Conservation (phyloP, 73 alveolate genomes). For the Stentor roeselii region DNA sequence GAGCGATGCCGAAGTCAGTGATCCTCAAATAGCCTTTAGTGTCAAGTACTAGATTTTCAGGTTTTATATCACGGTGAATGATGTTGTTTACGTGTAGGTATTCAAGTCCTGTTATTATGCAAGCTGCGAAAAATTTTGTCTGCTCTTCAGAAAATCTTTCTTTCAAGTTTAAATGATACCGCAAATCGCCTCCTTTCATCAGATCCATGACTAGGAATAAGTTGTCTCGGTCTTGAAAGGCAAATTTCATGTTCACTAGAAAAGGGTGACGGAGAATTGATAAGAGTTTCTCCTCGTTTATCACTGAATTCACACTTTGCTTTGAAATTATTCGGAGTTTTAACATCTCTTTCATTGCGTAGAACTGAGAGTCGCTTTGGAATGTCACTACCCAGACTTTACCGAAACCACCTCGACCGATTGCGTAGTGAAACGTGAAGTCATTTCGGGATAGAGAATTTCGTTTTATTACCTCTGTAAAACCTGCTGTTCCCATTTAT, state of each 20-base stretch:
- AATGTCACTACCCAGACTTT: slow-evolving; percentile 34
- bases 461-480: too few species aligned
- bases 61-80: slow-evolving; percentile 92
- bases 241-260: slow-evolving; percentile 86
- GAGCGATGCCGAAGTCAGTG: slow-evolving; percentile 88
- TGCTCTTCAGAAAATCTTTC: slow-evolving; percentile 69
- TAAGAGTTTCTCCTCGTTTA: slow-evolving; percentile 74
- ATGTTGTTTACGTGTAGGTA: slow-evolving; percentile 81
- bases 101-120: slow-evolving; percentile 63
- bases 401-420: slow-evolving; percentile 57
- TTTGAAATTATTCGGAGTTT: slow-evolving; percentile 71
- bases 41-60: slow-evolving; percentile 90
- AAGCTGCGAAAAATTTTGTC: slow-evolving; percentile 64
- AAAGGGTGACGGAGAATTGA: slow-evolving; percentile 66
- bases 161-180: too few species aligned
- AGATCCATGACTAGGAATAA: slow-evolving; percentile 87
- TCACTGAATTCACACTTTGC: slow-evolving; percentile 75
- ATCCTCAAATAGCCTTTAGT: slow-evolving; percentile 67
- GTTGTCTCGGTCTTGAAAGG: slow-evolving; percentile 86
- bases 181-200: slow-evolving; percentile 81
- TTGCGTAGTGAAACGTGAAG: too few species aligned
- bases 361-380: slow-evolving; percentile 35
- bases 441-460: too few species aligned
- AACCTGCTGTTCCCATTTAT: too few species aligned
- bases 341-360: slow-evolving; percentile 82